Evolutionary conservation across 305 asterid genomes (phyloP).

Genomic region (Fraxinus angustifolia): DNA sequence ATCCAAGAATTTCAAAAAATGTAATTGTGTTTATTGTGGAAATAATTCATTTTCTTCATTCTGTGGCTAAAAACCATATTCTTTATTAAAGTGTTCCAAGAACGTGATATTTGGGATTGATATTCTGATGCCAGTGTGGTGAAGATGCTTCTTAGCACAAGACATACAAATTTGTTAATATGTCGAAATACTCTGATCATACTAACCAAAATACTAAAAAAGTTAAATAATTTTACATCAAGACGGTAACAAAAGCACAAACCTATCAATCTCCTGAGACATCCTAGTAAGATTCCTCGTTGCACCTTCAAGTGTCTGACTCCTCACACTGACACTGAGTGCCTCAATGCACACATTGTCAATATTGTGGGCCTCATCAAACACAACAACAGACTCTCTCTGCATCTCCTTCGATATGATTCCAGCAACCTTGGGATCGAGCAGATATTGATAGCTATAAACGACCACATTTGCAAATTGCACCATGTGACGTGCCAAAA

Average conservation of each 20-base stretch:
- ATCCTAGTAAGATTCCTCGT: constrained; percentile 79
- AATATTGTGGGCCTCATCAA: constrained; percentile 97
- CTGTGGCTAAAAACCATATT: not conserved
- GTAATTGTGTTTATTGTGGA: not conserved
- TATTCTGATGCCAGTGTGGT: not conserved
- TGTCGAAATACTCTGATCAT: not conserved
- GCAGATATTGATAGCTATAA: constrained; percentile 91
- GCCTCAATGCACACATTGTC: constrained; percentile 99
- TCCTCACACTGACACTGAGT: constrained; percentile 89
- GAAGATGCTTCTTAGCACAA: not conserved
- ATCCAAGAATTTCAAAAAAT: not conserved
- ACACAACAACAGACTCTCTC: constrained; percentile 91
- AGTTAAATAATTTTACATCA: not conserved
- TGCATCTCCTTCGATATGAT: constrained; percentile 98
- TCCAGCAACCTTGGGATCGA: constrained; percentile 98
- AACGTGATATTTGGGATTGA: not conserved
- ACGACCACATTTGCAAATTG: constrained; percentile 95
- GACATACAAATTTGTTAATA: not conserved
- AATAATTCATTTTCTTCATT: not conserved
- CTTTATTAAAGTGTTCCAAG: not conserved
- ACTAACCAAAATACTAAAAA: not conserved
- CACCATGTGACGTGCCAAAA: constrained; percentile 91
- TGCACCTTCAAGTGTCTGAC: constrained; percentile 97
- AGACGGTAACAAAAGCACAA: constrained; percentile 20
- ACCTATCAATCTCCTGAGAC: constrained; percentile 94